Percentiles rank a stretch among this genome's conserved stretches.
phyloP scores from a whole-genome alignment of 768 basidiomycete species.

The Amanita thiersii region DNA sequence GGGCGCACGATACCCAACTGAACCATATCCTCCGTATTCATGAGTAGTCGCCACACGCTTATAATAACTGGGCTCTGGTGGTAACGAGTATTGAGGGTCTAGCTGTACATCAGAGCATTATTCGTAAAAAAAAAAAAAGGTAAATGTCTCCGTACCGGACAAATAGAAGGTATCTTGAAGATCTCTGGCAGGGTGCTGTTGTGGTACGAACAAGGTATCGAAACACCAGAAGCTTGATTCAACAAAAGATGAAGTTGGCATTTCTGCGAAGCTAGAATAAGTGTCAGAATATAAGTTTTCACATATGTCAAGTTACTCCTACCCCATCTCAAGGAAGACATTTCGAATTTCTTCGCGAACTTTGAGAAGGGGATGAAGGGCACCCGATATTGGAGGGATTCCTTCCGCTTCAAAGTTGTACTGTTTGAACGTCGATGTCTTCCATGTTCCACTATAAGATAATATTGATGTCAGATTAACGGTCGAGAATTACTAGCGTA shows the following conservation, averaged over 20 bases:
- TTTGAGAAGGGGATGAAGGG: conserved; percentile 93
- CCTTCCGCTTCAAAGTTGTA: conserved; percentile 99
- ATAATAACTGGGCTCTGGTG: conserved; percentile 79
- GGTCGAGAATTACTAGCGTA: conserved; percentile 20
- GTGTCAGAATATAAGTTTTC: conserved; percentile 5
- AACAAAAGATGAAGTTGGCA: conserved; percentile 94
- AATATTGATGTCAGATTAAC: conserved; percentile 8
- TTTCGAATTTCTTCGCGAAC: conserved; percentile 96
- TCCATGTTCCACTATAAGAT: conserved; percentile 78
- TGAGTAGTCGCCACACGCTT: conserved; percentile 78
- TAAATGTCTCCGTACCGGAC: conserved; percentile 46
- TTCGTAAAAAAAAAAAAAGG: background rate
- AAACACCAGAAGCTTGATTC: conserved; percentile 99
- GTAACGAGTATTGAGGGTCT: conserved; percentile 76
- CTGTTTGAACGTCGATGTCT: conserved; percentile 88
- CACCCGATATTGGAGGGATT: conserved; percentile 80
- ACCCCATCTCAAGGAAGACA: conserved; percentile 99
- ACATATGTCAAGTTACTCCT: conserved; percentile 15
- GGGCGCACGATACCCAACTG: conserved; percentile 94
- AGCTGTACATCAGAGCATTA: conserved; percentile 1
- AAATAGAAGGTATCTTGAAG: conserved; percentile 98
- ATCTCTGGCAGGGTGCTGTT: conserved; percentile 97
- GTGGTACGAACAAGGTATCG: conserved; percentile 95
- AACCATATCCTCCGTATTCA: conserved; percentile 82
- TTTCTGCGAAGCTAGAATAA: conserved; percentile 80